Conservation (phyloP, 108 stramenopile genomes). For the Skeletonema grethae region DNA sequence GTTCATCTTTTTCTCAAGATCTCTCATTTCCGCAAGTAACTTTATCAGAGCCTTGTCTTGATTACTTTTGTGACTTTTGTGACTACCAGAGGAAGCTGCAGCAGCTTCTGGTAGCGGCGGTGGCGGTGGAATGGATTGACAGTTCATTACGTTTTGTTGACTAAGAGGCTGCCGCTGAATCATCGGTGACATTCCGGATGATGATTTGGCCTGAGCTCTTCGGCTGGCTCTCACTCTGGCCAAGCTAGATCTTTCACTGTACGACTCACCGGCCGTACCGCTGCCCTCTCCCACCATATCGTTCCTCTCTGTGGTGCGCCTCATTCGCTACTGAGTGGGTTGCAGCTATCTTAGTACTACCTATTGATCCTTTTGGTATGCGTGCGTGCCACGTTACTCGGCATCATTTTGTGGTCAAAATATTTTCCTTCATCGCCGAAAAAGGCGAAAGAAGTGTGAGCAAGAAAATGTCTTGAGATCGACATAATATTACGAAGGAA, state of each 20-base stretch:
- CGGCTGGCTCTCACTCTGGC: neutral
- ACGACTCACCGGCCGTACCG: neutral
- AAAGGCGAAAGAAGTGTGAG: too few species aligned
- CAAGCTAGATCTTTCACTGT: conserved; percentile 1
- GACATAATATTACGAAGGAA: too few species aligned
- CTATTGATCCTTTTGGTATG: too few species aligned
- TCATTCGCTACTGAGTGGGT: neutral
- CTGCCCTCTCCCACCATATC: neutral
- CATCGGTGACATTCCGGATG: neutral
- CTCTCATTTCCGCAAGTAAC: conserved; percentile 27
- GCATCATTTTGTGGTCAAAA: too few species aligned
- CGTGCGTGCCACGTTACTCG: too few species aligned
- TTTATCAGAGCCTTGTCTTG: conserved; percentile 29
- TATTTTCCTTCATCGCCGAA: too few species aligned
- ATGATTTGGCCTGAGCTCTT: too few species aligned
- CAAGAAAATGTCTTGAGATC: too few species aligned
- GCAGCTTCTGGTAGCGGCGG: neutral
- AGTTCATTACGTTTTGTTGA: neutral
- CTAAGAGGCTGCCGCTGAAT: neutral
- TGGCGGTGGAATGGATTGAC: neutral
- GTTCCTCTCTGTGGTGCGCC: neutral
- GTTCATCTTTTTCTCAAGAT: conserved; percentile 6
- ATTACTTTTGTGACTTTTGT: neutral
- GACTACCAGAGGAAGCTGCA: neutral
- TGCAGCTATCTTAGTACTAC: too few species aligned